Evolutionary conservation across 352 stramenopile genomes (phyloP), one percentile per base, ranked within the genome.

Genomic region (Phytophthora sansomeana): DNA sequence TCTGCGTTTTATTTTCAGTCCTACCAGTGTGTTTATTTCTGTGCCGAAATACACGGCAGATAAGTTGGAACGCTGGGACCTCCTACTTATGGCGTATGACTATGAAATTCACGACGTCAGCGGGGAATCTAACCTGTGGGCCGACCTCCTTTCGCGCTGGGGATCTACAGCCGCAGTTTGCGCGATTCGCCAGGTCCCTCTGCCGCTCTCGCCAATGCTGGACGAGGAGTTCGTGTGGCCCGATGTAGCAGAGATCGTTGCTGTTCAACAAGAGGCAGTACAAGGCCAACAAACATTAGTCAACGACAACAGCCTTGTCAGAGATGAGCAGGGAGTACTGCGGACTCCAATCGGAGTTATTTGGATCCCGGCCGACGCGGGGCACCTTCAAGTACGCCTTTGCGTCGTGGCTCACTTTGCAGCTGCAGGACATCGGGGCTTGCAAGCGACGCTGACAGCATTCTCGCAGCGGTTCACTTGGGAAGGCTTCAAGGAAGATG

Each of bases 371-470:
- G 36, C 60, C 4, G 39, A 57, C 14, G 58, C 30, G 8, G 46
- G 11, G 8, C 36, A 67, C 10, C 21, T 78, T 42, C 69, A 77
- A 21, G 14, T 70, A 2, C 58, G 59, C 0, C 32, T 70, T 1
- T 69, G 64, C 24, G 44, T 81, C 0, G 24, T 81, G 2, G 66
- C 46, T 0, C 69, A 78, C 41, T n/a, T 65, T 1, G 74, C 57
- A 14, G 52, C 52, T 1, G 42, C 32, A 10, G 69, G 74, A 10
- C 66, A 77, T 29, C 69, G 69, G 5, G 36, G 8, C 29, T 75
- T 6, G 19, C 19, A 2, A 51, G 64, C 1, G n/a, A n/a, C n/a
- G n/a, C n/a, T n/a, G n/a, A n/a, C n/a, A n/a, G n/a, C n/a, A n/a
- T n/a, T n/a, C n/a, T n/a, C n/a, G n/a, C n/a, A n/a, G n/a, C 1